Evolutionary conservation across 2,329 filamentous ascomycete genomes (phyloP), one percentile per base, ranked within the genome.

Genomic region (Davidsoniella virescens): DNA sequence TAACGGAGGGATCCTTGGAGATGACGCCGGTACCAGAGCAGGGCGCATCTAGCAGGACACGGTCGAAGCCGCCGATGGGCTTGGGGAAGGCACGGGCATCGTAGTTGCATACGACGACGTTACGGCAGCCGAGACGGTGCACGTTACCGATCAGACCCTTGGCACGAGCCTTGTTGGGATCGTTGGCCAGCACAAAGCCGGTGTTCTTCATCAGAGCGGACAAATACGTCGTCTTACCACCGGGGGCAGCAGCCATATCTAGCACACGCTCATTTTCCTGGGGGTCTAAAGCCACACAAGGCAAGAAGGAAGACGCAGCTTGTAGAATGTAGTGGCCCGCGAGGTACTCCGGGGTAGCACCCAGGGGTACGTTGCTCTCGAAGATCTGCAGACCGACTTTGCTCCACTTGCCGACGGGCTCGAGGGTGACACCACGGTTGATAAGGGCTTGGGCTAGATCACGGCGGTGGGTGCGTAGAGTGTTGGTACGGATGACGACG

Each of bases 61-160:
- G 78, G 65, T 98, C 92, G 56, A 98, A 98, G 10, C 92, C 92
- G 53, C 90, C 92, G 65, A 98, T 87, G 37, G 94, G 85, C 60
- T 81, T 85, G 25, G 92, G 92, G 64, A 96, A 98, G 57, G 93
- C 87, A 44, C 88, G 78, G 10, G 90, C 92, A 61, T 94, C 88
- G 65, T 96, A 87, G 68, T 93, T 88, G 70, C 86, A 95, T 16
- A 98, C 88, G 55, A 98, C 82, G 41, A 86, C 86, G 67, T 98
- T 98, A 63, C 85, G 87, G 57, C 84, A 86, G 44, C 92, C 92
- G 10, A 96, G 73, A 62, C 92, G 86, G 68, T 96, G 90, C 55
- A 96, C 86, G 70, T 98, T 95, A 69, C 92, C 92, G 57, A 98
- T 96, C 49, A 98, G 71, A 83, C 87, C 92, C 70, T 95, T 96